Conservation (phyloP, 306 rosid genomes). For the Canavalia ensiformis region DNA sequence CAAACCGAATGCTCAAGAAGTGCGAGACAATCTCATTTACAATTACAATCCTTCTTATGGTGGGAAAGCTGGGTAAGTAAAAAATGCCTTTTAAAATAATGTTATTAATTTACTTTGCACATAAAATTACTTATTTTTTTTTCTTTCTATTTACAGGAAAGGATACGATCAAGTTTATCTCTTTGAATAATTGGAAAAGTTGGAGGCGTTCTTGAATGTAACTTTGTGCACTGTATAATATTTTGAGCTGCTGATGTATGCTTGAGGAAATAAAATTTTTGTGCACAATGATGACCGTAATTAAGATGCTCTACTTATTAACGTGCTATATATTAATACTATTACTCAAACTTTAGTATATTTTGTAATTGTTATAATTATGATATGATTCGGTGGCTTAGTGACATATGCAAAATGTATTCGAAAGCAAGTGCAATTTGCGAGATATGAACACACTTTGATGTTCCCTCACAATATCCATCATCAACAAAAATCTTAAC, state of each 20-base stretch:
- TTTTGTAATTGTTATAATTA: not conserved
- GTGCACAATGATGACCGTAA: not conserved
- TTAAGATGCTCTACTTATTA: not conserved
- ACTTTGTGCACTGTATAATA: not conserved
- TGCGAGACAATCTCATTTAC: conserved; percentile 78
- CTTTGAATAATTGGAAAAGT: conserved; percentile 47
- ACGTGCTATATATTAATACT: not conserved
- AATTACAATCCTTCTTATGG: conserved; percentile 73
- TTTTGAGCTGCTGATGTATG: not conserved
- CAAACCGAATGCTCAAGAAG: conserved; percentile 61
- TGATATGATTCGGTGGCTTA: not conserved
- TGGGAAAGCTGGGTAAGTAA: conserved; percentile 75
- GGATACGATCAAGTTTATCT: conserved; percentile 84
- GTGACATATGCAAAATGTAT: too few relatives aligned
- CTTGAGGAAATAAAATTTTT: not conserved
- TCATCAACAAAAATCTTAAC: too few relatives aligned
- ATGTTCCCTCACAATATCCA: too few relatives aligned
- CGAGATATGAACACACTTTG: too few relatives aligned
- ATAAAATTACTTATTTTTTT: not conserved
- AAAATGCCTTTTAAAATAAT: not conserved
- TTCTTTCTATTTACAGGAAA: conserved; percentile 56
- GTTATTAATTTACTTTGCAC: not conserved
- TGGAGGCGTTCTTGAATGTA: not conserved
- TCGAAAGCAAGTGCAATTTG: too few relatives aligned
- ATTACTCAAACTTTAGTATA: not conserved